Conservation (phyloP, 192 early-diverging fungal genomes). For the Pilobolus umbonatus region DNA sequence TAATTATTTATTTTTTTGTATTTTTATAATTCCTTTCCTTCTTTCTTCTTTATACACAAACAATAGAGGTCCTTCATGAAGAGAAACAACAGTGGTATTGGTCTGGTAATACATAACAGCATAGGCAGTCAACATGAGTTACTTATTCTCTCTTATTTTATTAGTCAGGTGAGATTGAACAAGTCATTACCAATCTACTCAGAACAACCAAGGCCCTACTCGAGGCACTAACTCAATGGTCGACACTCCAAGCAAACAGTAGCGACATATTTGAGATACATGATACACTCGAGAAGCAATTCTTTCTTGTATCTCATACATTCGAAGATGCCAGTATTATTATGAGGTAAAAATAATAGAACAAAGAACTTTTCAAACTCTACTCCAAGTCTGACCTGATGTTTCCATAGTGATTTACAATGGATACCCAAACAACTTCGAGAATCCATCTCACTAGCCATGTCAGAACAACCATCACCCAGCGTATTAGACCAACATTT, state of each 20-base stretch:
- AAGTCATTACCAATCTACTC: conserved; percentile 26
- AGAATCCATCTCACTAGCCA: conserved; percentile 7
- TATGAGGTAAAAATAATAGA: conserved; percentile 22
- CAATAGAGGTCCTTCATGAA: no score
- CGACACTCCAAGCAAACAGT: conserved; percentile 7
- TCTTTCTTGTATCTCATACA: conserved; percentile 19
- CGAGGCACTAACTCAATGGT: conserved; percentile 31
- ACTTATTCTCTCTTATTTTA: neutral
- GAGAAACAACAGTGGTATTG: neutral
- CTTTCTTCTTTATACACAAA: neutral
- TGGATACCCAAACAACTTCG: conserved; percentile 24
- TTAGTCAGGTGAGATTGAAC: conserved; percentile 31
- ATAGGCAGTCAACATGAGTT: neutral
- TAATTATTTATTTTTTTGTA: neutral
- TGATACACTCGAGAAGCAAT: conserved; percentile 21
- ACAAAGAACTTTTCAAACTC: neutral
- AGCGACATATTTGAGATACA: conserved; percentile 26
- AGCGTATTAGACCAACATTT: conserved; percentile 27
- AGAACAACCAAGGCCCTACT: conserved; percentile 25
- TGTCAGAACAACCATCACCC: conserved; percentile 19
- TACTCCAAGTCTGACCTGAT: neutral
- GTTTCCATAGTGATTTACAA: conserved; percentile 10
- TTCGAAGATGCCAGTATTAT: conserved; percentile 27
- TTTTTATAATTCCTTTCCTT: conserved; percentile 5
- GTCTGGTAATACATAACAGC: neutral